These are phyloP conservation scores for Pichia sp. DNA, from an alignment of 1,139 yeast species.

Conservation along the genomic window DNA sequence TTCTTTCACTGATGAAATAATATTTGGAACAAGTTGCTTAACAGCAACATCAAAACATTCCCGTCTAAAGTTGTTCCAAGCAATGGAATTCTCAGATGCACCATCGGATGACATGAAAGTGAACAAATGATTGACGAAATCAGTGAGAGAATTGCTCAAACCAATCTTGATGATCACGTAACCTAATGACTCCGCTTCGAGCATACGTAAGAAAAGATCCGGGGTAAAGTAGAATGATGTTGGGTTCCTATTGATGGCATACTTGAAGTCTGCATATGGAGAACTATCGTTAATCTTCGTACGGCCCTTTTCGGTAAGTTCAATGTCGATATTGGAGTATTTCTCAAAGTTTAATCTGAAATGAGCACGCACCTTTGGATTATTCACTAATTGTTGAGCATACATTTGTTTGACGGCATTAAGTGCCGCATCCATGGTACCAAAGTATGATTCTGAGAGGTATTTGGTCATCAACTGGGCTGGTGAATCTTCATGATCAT, in stretches of 20 bases:
- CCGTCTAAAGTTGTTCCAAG: conserved; percentile 79
- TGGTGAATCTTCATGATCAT: conserved; percentile 64
- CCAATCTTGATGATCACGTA: conserved; percentile 41
- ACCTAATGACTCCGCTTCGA: conserved; percentile 78
- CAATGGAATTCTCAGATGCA: conserved; percentile 67
- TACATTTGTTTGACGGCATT: conserved; percentile 64
- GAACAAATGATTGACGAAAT: conserved; percentile 40
- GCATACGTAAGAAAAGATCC: conserved; percentile 78
- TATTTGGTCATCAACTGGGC: conserved; percentile 42
- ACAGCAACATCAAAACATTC: conserved; percentile 61
- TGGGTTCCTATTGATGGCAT: conserved; percentile 76
- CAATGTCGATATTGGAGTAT: conserved; percentile 65
- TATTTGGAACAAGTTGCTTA: conserved; percentile 58
- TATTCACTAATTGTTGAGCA: conserved; percentile 74
- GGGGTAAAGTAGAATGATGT: conserved; percentile 69
- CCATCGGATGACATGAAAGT: conserved; percentile 72
- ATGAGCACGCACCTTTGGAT: conserved; percentile 73
- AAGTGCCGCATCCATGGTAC: conserved; percentile 56
- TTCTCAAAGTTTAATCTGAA: conserved; percentile 64
- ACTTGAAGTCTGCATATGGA: conserved; percentile 84
- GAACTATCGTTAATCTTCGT: conserved; percentile 72
- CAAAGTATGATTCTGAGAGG: conserved; percentile 44
- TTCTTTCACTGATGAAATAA: conserved; percentile 75
- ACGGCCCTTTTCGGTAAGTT: conserved; percentile 82
- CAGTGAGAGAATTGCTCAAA: conserved; percentile 23